These are phyloP conservation scores for Limonomyces culmigenus DNA, from an alignment of 1,284 basidiomycete genomes.

Conservation along the genomic window DNA sequence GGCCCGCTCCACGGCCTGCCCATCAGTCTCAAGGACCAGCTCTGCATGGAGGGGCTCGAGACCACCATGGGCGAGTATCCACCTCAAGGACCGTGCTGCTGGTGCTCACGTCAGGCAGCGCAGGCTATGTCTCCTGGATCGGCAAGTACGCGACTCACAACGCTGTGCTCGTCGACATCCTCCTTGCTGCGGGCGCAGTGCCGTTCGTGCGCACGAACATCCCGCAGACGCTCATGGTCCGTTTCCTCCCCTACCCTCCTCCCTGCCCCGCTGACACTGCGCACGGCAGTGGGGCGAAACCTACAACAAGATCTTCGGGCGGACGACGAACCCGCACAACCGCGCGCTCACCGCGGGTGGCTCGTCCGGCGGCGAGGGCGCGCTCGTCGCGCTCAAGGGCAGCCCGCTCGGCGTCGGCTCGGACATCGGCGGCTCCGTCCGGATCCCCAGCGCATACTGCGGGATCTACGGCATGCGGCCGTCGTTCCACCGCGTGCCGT, in stretches of 20 bases:
- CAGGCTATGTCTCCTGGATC: conserved; percentile 16
- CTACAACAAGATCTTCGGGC: conserved; percentile 25
- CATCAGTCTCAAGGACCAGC: conserved; percentile 40
- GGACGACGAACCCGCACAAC: conserved; percentile 36
- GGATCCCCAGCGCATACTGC: conserved; percentile 34
- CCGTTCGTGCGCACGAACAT: conserved; percentile 32
- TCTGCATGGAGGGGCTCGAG: conserved; percentile 39
- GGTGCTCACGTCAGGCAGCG: too few species aligned
- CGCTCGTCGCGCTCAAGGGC: conserved; percentile 40
- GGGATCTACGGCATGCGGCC: conserved; percentile 38
- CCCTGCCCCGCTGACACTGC: too few species aligned
- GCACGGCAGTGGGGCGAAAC: conserved; percentile 20
- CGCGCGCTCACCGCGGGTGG: conserved; percentile 31
- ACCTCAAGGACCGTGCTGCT: too few species aligned
- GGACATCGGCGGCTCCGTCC: conserved; percentile 47
- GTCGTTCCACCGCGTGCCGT: conserved; percentile 36
- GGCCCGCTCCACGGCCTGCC: conserved; percentile 39
- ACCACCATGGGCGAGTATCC: conserved; percentile 30
- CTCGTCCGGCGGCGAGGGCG: conserved; percentile 40
- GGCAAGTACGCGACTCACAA: conserved; percentile 20
- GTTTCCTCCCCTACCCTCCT: conserved; percentile 9
- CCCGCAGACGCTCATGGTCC: conserved; percentile 26
- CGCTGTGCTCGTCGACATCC: conserved; percentile 21
- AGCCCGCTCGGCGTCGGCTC: conserved; percentile 55
- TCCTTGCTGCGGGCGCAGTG: conserved; percentile 24